Base-by-base conservation (phyloP, 192 early-diverging fungal genomes). In the Coemansia asiatica region DNA sequence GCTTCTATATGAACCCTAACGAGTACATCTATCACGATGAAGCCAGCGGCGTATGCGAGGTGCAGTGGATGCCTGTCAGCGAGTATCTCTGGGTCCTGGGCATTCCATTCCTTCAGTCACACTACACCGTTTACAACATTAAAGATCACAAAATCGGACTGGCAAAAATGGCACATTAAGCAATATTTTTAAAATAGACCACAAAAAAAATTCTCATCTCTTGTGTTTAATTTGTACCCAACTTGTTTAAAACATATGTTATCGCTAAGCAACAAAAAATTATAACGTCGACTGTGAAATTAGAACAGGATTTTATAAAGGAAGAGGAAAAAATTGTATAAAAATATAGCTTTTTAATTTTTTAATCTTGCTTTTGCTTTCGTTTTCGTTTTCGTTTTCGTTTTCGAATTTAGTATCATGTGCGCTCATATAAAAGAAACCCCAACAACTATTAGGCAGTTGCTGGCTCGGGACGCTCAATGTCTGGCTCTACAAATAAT, bases 61-160 rank as follows among this genome's bases (percentile, higher is more conserved):
- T 80, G 63, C 78, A 80, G 69, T 80, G 78, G 78, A 80, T 80
- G 78, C 78, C 78, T 15, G 78, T 80, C 29, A 75, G 72, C 66
- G 79, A 82, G 63, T 72, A 77, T 36, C 68, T 82, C 33, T 82
- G 80, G 80, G 63, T 82, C 35, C 63, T 82, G 63, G 80, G 80
- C 12, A 72, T 75, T 51, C 71, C 75, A 18, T 82, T 82, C 58
- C 29, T 82, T 60, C 78, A 75, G 65, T 67, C 75, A 35, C 69
- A 84, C 60, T 84, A 84, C 60, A 65, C 83, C n/a, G 78, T 84
- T 15, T 84, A 76, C 55, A 67, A 84, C 50, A 71, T 75, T 64
- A 78, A 70, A 22, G 54, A 64, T 7, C 72, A 61, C 58, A 69
- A 64, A 54, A 69, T 84, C 28, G 83, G 83, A 4, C 38, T 84